Percentiles rank a stretch among this genome's conserved stretches.
Evolutionary conservation across 352 stramenopile genomes (phyloP).

Genomic region (Phytophthora pistaciae): DNA sequence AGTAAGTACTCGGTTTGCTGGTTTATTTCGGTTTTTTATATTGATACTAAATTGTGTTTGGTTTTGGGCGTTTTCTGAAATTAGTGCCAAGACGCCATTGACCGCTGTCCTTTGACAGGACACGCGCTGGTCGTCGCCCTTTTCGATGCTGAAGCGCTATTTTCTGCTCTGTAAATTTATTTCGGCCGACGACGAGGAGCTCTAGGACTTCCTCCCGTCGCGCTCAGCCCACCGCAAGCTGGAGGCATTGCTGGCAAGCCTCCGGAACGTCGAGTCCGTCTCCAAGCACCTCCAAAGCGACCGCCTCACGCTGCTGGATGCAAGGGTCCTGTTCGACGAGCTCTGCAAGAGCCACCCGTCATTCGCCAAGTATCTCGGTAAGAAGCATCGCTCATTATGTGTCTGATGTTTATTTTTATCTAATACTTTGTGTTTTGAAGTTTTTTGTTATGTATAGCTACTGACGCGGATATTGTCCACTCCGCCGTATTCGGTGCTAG

Average conservation of each 20-base stretch:
- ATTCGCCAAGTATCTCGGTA: constrained; percentile 8
- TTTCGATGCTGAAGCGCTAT: not conserved
- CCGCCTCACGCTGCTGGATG: not conserved
- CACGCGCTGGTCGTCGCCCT: not conserved
- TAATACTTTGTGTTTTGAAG: not conserved
- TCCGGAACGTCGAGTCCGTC: not conserved
- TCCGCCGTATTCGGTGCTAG: constrained; percentile 5
- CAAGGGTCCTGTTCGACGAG: not conserved
- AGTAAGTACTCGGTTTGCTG: not conserved
- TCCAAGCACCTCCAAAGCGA: not conserved
- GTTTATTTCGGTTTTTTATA: not conserved
- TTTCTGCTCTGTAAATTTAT: not conserved
- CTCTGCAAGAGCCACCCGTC: not conserved
- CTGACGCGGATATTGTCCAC: constrained; percentile 9
- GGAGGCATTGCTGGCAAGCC: not conserved
- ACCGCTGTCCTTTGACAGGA: not conserved
- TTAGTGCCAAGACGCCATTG: not conserved
- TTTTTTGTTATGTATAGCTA: not conserved
- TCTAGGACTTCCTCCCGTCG: not conserved
- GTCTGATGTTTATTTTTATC: constrained; percentile 1
- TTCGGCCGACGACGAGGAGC: not conserved
- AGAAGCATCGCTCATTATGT: not conserved
- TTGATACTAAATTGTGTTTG: not conserved
- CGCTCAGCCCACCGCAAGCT: not conserved
- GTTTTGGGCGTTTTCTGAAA: not conserved